Percentiles rank a stretch among this genome's conserved stretches.
Conservation (phyloP, 2,329 filamentous ascomycete species). For the Fusarium pseudocircinatum region DNA sequence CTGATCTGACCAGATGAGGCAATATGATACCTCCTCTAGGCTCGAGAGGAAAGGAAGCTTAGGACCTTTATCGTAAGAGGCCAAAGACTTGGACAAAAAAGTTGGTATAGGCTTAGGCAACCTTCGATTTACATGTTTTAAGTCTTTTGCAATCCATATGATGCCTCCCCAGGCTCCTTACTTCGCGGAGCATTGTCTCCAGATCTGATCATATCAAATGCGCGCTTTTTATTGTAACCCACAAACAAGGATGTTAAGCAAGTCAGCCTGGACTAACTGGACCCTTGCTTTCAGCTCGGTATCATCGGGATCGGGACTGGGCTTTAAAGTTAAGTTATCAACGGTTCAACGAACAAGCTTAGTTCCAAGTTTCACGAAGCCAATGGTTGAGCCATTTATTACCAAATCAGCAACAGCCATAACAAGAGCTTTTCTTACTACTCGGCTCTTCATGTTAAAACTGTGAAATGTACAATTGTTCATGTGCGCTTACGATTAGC, state of each 20-base stretch:
- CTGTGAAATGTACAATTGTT: not conserved
- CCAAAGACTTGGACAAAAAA: too few relatives aligned
- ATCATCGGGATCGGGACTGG: constrained; percentile 17
- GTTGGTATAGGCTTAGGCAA: too few relatives aligned
- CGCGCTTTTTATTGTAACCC: constrained; percentile 4
- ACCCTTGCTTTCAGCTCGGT: constrained; percentile 18
- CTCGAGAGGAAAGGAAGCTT: not conserved
- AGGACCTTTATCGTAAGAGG: not conserved
- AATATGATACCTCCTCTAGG: not conserved
- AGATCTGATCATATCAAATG: not conserved
- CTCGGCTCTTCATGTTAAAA: not conserved
- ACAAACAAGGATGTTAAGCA: not conserved
- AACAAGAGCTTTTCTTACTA: not conserved
- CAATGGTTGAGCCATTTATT: not conserved
- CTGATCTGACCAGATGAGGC: not conserved
- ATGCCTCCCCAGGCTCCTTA: not conserved
- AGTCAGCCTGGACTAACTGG: not conserved
- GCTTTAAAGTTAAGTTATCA: not conserved
- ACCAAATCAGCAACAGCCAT: not conserved
- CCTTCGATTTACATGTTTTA: not conserved
- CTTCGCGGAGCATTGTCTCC: not conserved
- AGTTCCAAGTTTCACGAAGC: not conserved
- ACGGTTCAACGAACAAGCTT: not conserved
- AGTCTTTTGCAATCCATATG: not conserved
- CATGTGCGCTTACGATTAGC: not conserved